A percentile compares a stretch with the other conserved stretches of the same genome.
Evolutionary conservation across 2,329 filamentous ascomycete genomes (phyloP).

Genomic region (Pseudocercospora crystallina): DNA sequence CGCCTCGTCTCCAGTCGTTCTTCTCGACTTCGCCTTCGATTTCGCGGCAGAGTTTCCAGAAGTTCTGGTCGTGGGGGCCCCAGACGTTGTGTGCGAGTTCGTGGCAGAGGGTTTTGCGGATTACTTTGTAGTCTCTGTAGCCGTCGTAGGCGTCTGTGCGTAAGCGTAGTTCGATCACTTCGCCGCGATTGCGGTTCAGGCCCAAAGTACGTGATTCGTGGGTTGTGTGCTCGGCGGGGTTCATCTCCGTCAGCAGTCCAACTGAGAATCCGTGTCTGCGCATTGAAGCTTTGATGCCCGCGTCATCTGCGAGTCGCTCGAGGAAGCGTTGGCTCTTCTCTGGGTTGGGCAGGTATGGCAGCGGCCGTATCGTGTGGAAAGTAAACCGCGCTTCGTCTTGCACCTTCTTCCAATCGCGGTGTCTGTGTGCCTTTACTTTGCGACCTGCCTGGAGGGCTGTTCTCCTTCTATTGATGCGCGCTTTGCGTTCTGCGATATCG

Average conservation of each 20-base stretch:
- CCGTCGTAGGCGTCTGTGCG: slow-evolving; percentile 94
- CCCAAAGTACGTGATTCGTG: slow-evolving; percentile 81
- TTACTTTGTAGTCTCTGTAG: slow-evolving; percentile 87
- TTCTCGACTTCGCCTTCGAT: slow-evolving; percentile 84
- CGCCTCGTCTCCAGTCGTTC: slow-evolving; percentile 75
- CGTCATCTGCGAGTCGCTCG: slow-evolving; percentile 73
- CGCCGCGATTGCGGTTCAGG: slow-evolving; percentile 80
- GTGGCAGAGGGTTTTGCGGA: slow-evolving; percentile 89
- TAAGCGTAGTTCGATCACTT: slow-evolving; percentile 85
- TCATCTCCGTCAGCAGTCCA: slow-evolving; percentile 89
- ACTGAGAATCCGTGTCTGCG: slow-evolving; percentile 80
- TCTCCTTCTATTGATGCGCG: slow-evolving; percentile 45
- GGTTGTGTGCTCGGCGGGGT: slow-evolving; percentile 78
- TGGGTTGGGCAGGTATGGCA: slow-evolving; percentile 75
- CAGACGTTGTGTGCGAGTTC: slow-evolving; percentile 92
- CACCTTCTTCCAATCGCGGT: slow-evolving; percentile 48
- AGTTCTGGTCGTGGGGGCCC: slow-evolving; percentile 77
- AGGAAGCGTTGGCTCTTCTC: slow-evolving; percentile 71
- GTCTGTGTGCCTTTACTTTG: slow-evolving; percentile 33
- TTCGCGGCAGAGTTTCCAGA: slow-evolving; percentile 84
- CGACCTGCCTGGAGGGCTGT: slow-evolving; percentile 42
- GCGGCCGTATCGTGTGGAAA: slow-evolving; percentile 73
- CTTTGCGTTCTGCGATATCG: slow-evolving; percentile 51
- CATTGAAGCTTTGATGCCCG: slow-evolving; percentile 84
- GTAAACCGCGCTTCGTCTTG: slow-evolving; percentile 70